A percentile compares a stretch with the other conserved stretches of the same genome.
Conservation (phyloP, 495 filamentous ascomycete genomes). For the Penicillium parvum region DNA sequence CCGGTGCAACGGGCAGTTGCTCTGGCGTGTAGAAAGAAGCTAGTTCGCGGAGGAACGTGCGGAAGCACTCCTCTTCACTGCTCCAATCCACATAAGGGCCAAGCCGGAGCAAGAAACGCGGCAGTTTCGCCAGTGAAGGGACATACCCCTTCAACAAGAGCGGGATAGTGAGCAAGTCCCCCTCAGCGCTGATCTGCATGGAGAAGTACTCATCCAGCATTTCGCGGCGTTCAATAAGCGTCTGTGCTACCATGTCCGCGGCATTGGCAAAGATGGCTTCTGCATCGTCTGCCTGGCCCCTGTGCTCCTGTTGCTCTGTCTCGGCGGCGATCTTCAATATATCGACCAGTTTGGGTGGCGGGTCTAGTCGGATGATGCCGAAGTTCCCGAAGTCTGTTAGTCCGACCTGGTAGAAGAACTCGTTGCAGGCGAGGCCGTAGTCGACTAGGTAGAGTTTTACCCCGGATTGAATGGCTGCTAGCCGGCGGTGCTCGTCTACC, state of each 20-base stretch:
- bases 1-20: constrained; percentile 58
- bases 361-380: constrained; percentile 74
- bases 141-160: constrained; percentile 85
- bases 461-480: constrained; percentile 88
- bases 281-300: constrained; percentile 34
- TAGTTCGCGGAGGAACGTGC: constrained; percentile 79
- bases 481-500: constrained; percentile 79
- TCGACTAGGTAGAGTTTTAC: constrained; percentile 92
- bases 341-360: constrained; percentile 65
- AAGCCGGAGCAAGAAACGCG: constrained; percentile 79
- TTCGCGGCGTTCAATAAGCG: constrained; percentile 68
- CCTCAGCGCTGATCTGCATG: constrained; percentile 72
- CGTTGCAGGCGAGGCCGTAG: constrained; percentile 81
- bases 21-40: constrained; percentile 91
- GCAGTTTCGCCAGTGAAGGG: constrained; percentile 79
- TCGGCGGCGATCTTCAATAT: constrained; percentile 70
- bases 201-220: constrained; percentile 95
- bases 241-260: constrained; percentile 53
- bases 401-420: constrained; percentile 96
- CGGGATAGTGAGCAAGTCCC: constrained; percentile 74
- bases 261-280: constrained; percentile 64
- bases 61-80: constrained; percentile 81
- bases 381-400: constrained; percentile 97
- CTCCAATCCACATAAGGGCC: constrained; percentile 88
- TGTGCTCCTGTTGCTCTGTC: constrained; percentile 46